Evolutionary conservation across 129 eudicot genomes (phyloP), one percentile per base, ranked within the genome.

Genomic region (Artemisia annua): DNA sequence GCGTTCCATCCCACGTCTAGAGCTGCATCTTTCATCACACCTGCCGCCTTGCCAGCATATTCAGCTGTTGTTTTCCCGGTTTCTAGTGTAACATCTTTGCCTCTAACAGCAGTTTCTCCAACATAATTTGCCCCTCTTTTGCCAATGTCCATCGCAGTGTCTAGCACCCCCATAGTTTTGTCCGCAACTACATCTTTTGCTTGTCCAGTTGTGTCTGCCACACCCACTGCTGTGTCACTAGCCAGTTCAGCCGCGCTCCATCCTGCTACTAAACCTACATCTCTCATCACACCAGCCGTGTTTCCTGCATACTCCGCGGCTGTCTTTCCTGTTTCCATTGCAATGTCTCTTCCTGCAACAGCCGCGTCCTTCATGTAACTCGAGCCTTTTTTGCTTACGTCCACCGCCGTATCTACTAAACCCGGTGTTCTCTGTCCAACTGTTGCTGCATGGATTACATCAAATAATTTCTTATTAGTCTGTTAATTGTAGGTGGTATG

Each of bases 21-120:
- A 19, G 63, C 51, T 32, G 61, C 63, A 12, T 53, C 63, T 32
- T 44, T 32, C 4, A 28, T 63, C 5, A 49, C 75, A 13, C 85
- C 88, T 9, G 67, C 72, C 2, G 77, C 80, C 58, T 78, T 78
- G 2, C 63, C 55, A 8, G 78, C 81, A 3, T 70, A 56, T 17
- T 75, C 48, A 1, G 63, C 54, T 8, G 65, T 65, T 0, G 48
- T 66, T 43, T 66, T 57, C 3, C 76, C 72, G 1, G 65, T 66
- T 5, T 32, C 70, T 32, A 24, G 2, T 12, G 53, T 39, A 9
- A 66, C 14, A 44, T 64, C 71, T 66, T 5, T 74, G 14, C 16
- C 22, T 44, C 39, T 22, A 14, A 14, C 11, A 5, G 46, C 72
- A 11, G 44, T 13, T 7, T 20, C 46, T 2, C 58, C 59, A 12